Conservation (phyloP, 1,284 basidiomycete species). For the Moesziomyces aphidis region DNA sequence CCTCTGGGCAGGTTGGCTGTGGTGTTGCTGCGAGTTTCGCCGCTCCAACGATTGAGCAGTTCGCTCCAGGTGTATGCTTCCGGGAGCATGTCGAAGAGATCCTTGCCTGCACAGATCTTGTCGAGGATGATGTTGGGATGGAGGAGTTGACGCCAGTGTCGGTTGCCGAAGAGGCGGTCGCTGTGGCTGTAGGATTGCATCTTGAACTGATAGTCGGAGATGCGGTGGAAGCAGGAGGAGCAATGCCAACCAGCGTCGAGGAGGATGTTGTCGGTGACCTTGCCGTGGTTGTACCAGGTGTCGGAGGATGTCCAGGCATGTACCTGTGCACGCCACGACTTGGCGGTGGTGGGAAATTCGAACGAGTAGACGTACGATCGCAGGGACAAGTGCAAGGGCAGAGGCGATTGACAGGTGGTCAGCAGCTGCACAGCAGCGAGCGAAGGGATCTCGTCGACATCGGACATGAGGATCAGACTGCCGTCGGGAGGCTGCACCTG, state of each 20-base stretch:
- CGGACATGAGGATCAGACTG: slow-evolving; percentile 75
- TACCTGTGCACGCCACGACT: slow-evolving; percentile 74
- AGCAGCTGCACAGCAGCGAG: slow-evolving; percentile 74
- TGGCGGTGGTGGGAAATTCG: slow-evolving; percentile 71
- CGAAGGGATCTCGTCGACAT: slow-evolving; percentile 78
- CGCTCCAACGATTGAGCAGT: slow-evolving; percentile 32
- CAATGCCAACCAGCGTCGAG: slow-evolving; percentile 74
- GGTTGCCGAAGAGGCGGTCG: slow-evolving; percentile 74
- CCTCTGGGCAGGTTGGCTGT: slow-evolving; percentile 73
- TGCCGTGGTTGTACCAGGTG: slow-evolving; percentile 73
- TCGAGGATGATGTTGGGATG: slow-evolving; percentile 73
- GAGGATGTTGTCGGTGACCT: slow-evolving; percentile 72
- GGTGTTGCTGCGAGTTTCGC: slow-evolving; percentile 61
- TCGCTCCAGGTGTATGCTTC: slow-evolving; percentile 73
- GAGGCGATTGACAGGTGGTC: slow-evolving; percentile 74
- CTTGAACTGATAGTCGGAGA: slow-evolving; percentile 75
- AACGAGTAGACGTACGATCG: slow-evolving; percentile 77
- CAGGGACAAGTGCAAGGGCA: slow-evolving; percentile 75
- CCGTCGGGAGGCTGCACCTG: slow-evolving; percentile 20
- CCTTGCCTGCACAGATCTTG: slow-evolving; percentile 75
- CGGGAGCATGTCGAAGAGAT: slow-evolving; percentile 74
- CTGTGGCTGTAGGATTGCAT: slow-evolving; percentile 77
- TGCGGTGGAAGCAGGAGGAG: slow-evolving; percentile 75
- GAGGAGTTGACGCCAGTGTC: slow-evolving; percentile 69
- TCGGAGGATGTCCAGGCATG: slow-evolving; percentile 70